These are phyloP conservation scores for Aristolochia contorta DNA, from an alignment of 164 flowering plant genomes.

Conservation along the genomic window DNA sequence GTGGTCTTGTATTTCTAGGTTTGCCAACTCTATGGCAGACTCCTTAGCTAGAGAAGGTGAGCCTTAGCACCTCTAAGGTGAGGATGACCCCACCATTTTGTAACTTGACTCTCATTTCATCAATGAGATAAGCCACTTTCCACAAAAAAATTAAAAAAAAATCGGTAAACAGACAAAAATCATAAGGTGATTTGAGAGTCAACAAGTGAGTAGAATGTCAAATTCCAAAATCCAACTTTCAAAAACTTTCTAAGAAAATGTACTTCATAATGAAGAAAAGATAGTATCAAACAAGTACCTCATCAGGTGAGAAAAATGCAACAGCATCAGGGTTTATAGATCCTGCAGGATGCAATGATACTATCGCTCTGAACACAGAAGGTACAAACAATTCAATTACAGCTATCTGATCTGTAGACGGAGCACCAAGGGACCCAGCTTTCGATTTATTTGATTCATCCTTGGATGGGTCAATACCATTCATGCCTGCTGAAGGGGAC, in stretches of 20 bases:
- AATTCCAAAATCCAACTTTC: neutral
- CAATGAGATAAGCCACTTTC: too few species aligned
- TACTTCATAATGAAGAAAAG: neutral
- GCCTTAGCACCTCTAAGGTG: too few species aligned
- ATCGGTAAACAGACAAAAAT: too few species aligned
- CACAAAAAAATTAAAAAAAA: too few species aligned
- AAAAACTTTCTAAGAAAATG: neutral
- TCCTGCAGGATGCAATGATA: constrained; percentile 87
- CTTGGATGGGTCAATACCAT: constrained; percentile 33
- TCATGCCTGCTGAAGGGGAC: constrained; percentile 38
- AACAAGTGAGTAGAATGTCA: neutral
- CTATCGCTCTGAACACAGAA: constrained; percentile 67
- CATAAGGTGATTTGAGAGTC: too few species aligned
- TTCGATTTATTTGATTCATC: constrained; percentile 36
- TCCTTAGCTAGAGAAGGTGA: too few species aligned
- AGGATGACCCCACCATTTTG: too few species aligned
- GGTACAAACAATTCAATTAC: constrained; percentile 76
- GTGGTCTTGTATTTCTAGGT: too few species aligned
- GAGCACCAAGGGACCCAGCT: constrained; percentile 25
- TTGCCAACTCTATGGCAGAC: too few species aligned
- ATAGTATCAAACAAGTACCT: constrained; percentile 38
- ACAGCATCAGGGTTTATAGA: constrained; percentile 86
- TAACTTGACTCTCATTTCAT: too few species aligned
- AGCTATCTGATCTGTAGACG: constrained; percentile 46
- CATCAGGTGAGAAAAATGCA: constrained; percentile 97